Evolutionary conservation across 306 rosid genomes (phyloP).

Genomic region (Sindora glabra): DNA sequence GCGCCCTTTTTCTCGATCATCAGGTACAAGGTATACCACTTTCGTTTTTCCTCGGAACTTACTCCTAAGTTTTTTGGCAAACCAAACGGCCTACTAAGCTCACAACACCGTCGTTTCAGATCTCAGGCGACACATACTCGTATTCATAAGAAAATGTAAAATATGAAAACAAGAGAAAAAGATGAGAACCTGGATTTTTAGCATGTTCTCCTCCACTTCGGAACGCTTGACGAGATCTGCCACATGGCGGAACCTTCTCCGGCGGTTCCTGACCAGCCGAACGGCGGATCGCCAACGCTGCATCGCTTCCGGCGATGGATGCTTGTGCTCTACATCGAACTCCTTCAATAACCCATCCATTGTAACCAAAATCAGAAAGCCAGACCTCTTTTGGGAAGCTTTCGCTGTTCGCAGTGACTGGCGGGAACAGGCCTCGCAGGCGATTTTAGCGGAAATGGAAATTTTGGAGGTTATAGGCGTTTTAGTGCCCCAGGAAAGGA

Average conservation of each 20-base stretch:
- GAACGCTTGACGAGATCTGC: slow-evolving; percentile 77
- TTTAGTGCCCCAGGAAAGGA: too few species aligned
- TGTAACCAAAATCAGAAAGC: too few species aligned
- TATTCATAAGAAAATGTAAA: not conserved
- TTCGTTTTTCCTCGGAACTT: not conserved
- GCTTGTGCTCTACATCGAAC: too few species aligned
- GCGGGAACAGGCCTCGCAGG: too few species aligned
- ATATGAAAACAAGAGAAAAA: not conserved
- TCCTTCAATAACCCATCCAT: too few species aligned
- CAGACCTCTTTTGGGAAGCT: too few species aligned
- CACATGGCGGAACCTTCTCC: slow-evolving; percentile 66
- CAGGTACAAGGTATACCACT: not conserved
- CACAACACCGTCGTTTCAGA: not conserved
- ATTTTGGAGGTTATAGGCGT: too few species aligned
- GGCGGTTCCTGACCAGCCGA: slow-evolving; percentile 55
- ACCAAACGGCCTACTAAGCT: not conserved
- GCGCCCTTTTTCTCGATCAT: not conserved
- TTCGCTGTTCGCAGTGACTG: too few species aligned
- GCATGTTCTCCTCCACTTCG: slow-evolving; percentile 51
- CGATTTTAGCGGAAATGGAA: too few species aligned
- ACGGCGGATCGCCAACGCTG: slow-evolving; percentile 77
- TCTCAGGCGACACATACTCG: not conserved
- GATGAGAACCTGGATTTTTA: slow-evolving; percentile 48
- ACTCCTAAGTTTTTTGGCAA: not conserved
- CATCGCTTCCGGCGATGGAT: slow-evolving; percentile 38